phyloP scores from a whole-genome alignment of 306 rosid species.

The Begonia peltatifolia region DNA sequence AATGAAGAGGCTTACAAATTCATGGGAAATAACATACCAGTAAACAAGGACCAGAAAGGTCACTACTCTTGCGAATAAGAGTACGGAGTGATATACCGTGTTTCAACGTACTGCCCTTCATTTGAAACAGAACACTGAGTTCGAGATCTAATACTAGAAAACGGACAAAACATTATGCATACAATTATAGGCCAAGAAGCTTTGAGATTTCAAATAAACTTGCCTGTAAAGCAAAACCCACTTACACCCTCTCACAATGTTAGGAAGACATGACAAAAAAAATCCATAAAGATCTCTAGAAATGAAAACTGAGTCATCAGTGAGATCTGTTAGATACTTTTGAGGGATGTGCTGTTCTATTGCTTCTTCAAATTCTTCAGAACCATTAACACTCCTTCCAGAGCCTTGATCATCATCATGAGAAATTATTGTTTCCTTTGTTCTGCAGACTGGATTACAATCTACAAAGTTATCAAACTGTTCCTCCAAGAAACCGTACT shows the following conservation, averaged over 20 bases:
- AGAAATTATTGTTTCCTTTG: constrained; percentile 4
- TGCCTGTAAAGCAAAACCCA: constrained; percentile 91
- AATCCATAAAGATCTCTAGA: constrained; percentile 58
- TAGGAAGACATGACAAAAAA: constrained; percentile 71
- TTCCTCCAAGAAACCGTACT: constrained; percentile 34
- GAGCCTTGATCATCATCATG: constrained; percentile 32
- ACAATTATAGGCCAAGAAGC: neutral
- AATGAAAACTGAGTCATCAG: constrained; percentile 61
- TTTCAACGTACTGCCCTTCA: constrained; percentile 98
- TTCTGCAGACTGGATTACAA: constrained; percentile 16
- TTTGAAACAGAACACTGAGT: constrained; percentile 29
- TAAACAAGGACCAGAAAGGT: constrained; percentile 15
- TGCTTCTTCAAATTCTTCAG: constrained; percentile 70
- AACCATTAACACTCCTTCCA: constrained; percentile 38
- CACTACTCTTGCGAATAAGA: constrained; percentile 9
- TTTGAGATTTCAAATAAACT: constrained; percentile 18
- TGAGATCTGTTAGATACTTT: constrained; percentile 34
- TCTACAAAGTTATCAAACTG: constrained; percentile 27
- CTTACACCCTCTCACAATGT: constrained; percentile 84
- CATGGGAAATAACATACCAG: constrained; percentile 7
- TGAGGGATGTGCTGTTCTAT: constrained; percentile 25
- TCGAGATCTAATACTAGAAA: too few species aligned
- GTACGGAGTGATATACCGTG: constrained; percentile 42
- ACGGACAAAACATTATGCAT: too few species aligned
- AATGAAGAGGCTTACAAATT: neutral